Percentiles rank a stretch among this genome's conserved stretches.
phyloP scores from a whole-genome alignment of 2,329 filamentous ascomycete genomes.

The Sarocladiaceae sp. region DNA sequence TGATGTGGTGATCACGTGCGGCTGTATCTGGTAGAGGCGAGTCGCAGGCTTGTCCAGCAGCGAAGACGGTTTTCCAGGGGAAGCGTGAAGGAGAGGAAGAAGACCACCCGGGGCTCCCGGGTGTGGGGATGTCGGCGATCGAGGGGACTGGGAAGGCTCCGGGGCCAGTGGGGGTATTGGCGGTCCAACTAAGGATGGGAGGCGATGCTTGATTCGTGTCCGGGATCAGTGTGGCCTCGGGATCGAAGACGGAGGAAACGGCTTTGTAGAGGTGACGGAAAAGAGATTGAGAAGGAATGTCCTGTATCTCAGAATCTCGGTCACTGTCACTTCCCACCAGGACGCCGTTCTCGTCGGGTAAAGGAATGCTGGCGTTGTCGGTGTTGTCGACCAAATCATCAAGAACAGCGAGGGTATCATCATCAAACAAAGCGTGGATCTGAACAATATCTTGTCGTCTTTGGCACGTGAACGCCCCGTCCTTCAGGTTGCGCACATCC shows the following conservation, averaged over 20 bases:
- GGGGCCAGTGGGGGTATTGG: slow-evolving; percentile 47
- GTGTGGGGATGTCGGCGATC: slow-evolving; percentile 50
- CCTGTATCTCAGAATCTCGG: slow-evolving; percentile 22
- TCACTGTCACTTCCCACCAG: slow-evolving; percentile 9
- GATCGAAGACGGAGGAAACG: slow-evolving; percentile 40
- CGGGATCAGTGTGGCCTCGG: slow-evolving; percentile 12
- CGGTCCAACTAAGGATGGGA: slow-evolving; percentile 35
- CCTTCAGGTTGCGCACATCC: slow-evolving; percentile 69
- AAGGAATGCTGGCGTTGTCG: slow-evolving; percentile 20
- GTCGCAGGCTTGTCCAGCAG: slow-evolving; percentile 66
- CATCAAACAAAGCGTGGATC: slow-evolving; percentile 32
- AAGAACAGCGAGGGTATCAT: slow-evolving; percentile 11
- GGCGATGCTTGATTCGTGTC: not conserved
- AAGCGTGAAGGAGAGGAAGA: slow-evolving; percentile 42
- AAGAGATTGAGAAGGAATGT: slow-evolving; percentile 41
- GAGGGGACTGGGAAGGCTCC: slow-evolving; percentile 69
- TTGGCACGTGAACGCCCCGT: slow-evolving; percentile 79
- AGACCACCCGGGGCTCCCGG: slow-evolving; percentile 34
- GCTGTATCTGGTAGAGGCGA: slow-evolving; percentile 44
- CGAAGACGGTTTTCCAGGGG: slow-evolving; percentile 66
- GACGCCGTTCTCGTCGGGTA: slow-evolving; percentile 16
- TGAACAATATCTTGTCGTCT: slow-evolving; percentile 71
- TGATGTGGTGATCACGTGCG: slow-evolving; percentile 61
- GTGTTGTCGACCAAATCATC: not conserved
- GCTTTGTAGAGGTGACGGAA: slow-evolving; percentile 29